Percentiles rank a stretch among this genome's conserved stretches.
These are phyloP conservation scores for Ophiocordyceps camponoti-floridani DNA, from an alignment of 2,329 filamentous ascomycete genomes.

Conservation along the genomic window DNA sequence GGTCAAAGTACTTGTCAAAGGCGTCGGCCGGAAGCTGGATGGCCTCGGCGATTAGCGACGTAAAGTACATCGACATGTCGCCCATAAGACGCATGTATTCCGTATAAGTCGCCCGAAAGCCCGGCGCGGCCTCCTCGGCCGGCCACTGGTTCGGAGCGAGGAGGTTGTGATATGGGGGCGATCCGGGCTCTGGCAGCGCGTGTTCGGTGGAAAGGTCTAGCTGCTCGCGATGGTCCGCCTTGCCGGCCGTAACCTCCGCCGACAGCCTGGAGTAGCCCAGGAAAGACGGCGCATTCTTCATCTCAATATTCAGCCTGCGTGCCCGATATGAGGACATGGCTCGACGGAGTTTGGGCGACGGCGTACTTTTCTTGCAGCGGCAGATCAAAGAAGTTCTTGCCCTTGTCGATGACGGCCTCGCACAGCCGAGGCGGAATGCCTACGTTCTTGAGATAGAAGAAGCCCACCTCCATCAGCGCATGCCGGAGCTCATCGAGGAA, in stretches of 20 bases:
- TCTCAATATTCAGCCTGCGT: constrained; percentile 44
- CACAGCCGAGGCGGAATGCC: constrained; percentile 51
- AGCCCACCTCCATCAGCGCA: constrained; percentile 73
- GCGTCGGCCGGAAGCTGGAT: constrained; percentile 51
- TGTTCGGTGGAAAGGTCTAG: constrained; percentile 75
- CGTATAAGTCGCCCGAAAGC: constrained; percentile 50
- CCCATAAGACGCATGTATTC: constrained; percentile 67
- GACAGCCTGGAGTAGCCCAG: constrained; percentile 50
- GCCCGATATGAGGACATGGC: background rate
- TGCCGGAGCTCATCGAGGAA: constrained; percentile 57
- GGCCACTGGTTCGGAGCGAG: constrained; percentile 73
- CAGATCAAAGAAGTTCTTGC: constrained; percentile 59
- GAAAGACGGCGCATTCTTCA: constrained; percentile 58
- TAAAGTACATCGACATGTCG: constrained; percentile 54
- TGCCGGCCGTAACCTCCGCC: constrained; percentile 55
- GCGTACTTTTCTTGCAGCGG: constrained; percentile 55
- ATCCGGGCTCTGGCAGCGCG: constrained; percentile 37
- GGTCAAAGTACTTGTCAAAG: constrained; percentile 65
- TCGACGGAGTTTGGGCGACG: background rate
- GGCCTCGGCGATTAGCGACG: constrained; percentile 67
- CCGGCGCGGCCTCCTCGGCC: constrained; percentile 38
- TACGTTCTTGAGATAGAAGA: constrained; percentile 69
- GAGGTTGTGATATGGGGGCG: constrained; percentile 58
- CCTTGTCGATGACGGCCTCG: constrained; percentile 45
- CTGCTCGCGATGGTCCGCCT: constrained; percentile 68